Conservation (phyloP, 805 yeast genomes). For the Peterozyma toletana region DNA sequence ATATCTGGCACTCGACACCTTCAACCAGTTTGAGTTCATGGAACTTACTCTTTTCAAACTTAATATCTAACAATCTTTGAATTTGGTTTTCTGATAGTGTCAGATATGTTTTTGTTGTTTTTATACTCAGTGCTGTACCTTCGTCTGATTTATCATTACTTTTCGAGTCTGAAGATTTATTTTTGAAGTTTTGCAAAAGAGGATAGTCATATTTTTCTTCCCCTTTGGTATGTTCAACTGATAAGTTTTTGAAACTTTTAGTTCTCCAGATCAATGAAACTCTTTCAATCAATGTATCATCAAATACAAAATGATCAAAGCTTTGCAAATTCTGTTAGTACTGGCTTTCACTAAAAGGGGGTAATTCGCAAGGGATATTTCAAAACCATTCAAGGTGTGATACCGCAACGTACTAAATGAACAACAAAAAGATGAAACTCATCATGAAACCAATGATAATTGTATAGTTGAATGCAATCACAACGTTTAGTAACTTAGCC, state of each 20-base stretch:
- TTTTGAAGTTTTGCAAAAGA: not conserved
- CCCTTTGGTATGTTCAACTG: not conserved
- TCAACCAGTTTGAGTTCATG: not conserved
- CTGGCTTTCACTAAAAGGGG: not conserved
- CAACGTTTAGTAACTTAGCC: constrained; percentile 2
- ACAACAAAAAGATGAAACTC: not conserved
- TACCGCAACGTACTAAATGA: constrained; percentile 4
- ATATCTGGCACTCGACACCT: constrained; percentile 1
- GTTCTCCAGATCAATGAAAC: not conserved
- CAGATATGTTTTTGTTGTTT: constrained; percentile 2
- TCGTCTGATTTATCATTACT: not conserved
- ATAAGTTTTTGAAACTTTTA: not conserved
- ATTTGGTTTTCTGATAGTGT: constrained; percentile 1
- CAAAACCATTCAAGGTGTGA: not conserved
- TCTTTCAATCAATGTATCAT: not conserved
- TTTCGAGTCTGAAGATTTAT: not conserved
- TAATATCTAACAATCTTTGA: constrained; percentile 6
- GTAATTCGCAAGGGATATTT: not conserved
- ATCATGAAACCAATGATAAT: not conserved
- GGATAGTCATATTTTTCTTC: not conserved
- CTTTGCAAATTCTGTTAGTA: not conserved
- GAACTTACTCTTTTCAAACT: not conserved
- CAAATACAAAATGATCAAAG: constrained; percentile 4
- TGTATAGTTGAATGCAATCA: not conserved
- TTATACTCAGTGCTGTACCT: not conserved